Conservation (phyloP, 2,329 filamentous ascomycete genomes). For the Colletotrichum scovillei region DNA sequence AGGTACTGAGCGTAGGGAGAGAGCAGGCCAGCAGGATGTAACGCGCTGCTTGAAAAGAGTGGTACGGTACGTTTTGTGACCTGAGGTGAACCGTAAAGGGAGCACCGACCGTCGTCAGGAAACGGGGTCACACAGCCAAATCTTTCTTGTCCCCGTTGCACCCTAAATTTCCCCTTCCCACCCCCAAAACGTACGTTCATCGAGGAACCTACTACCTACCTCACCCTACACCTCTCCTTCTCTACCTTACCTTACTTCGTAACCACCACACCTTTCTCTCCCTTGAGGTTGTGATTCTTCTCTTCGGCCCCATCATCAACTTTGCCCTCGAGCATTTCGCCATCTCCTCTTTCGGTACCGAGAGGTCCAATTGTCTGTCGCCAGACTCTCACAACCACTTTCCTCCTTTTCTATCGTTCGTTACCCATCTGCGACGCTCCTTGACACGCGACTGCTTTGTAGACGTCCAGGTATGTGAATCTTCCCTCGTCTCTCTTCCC, state of each 20-base stretch:
- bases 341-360: conserved; percentile 29
- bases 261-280: conserved; percentile 32
- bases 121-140: conserved; percentile 32
- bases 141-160: conserved; percentile 31
- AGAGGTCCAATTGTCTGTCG: conserved; percentile 18
- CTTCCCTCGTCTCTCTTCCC: neutral
- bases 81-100: neutral
- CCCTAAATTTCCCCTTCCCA: conserved; percentile 39
- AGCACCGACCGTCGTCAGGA: conserved; percentile 23
- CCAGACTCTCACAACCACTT: conserved; percentile 10
- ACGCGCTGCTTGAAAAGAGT: neutral
- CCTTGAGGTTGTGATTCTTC: conserved; percentile 35
- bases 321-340: conserved; percentile 30
- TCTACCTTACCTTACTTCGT: conserved; percentile 19
- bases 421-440: conserved; percentile 44
- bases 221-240: neutral
- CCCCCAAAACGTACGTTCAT: conserved; percentile 31
- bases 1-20: neutral
- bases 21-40: neutral
- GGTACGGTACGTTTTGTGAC: neutral
- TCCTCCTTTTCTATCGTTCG: conserved; percentile 40
- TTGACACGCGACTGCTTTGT: conserved; percentile 48
- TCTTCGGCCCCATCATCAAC: conserved; percentile 34
- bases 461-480: conserved; percentile 41
- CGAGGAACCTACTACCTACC: conserved; percentile 20